phyloP scores from a whole-genome alignment of 2,329 filamentous ascomycete species.

The Talaromyces atroroseus region DNA sequence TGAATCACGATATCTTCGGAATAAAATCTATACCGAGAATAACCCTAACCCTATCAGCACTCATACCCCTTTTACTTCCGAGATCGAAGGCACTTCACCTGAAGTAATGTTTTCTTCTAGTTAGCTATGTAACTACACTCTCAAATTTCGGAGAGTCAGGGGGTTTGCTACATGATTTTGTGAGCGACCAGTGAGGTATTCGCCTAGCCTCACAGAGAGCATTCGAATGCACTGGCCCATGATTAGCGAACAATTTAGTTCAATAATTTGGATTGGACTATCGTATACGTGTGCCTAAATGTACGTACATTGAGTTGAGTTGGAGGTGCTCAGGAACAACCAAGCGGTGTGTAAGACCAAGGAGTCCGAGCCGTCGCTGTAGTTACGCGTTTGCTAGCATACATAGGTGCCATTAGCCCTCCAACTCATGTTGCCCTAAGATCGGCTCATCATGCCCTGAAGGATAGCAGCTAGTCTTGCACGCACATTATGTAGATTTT shows the following conservation, averaged over 20 bases:
- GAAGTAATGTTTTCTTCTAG: too few relatives aligned
- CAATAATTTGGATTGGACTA: neutral
- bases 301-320: neutral
- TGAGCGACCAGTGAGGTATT: too few relatives aligned
- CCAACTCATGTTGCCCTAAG: too few relatives aligned
- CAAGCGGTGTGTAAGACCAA: constrained; percentile 7
- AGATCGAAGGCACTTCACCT: neutral
- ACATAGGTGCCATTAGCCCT: too few relatives aligned
- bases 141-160: too few relatives aligned
- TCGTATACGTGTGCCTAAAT: neutral
- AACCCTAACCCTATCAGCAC: neutral
- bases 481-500: neutral
- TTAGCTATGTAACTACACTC: too few relatives aligned
- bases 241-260: too few relatives aligned
- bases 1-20: neutral
- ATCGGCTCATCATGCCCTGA: too few relatives aligned
- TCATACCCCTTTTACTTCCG: neutral
- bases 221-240: too few relatives aligned
- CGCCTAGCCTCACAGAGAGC: too few relatives aligned
- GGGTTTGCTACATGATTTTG: too few relatives aligned
- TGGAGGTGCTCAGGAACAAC: neutral
- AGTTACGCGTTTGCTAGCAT: neutral
- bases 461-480: too few relatives aligned
- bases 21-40: neutral
- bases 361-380: neutral